Conservation (phyloP, 805 yeast species). For the Yamadazyma kitorensis region DNA sequence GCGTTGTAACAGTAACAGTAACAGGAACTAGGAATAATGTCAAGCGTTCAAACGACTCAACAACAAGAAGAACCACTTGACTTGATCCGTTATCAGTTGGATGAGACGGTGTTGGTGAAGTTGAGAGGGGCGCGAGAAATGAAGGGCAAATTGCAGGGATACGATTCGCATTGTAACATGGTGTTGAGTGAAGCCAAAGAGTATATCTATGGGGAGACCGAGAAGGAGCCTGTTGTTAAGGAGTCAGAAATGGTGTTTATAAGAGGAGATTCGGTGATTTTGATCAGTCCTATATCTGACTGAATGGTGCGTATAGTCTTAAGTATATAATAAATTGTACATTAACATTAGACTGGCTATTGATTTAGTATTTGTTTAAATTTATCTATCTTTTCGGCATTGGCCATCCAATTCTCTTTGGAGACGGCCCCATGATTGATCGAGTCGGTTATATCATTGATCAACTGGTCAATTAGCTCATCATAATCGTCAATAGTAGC, state of each 20-base stretch:
- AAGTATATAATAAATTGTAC: no score
- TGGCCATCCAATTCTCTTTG: conserved; percentile 33
- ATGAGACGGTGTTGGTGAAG: conserved; percentile 83
- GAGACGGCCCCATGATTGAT: conserved; percentile 29
- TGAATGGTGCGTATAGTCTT: no score
- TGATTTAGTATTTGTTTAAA: conserved; percentile 23
- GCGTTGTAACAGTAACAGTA: no score
- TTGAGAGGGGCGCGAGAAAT: conserved; percentile 93
- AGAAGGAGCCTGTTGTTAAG: conserved; percentile 47
- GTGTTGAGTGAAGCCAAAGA: conserved; percentile 92
- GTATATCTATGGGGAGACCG: conserved; percentile 60
- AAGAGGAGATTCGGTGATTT: conserved; percentile 95
- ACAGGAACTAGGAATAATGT: no score
- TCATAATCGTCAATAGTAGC: conserved; percentile 31
- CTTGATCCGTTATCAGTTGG: conserved; percentile 77
- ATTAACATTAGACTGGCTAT: no score
- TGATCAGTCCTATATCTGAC: conserved; percentile 59
- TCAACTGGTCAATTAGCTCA: conserved; percentile 21
- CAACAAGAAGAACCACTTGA: conserved; percentile 78
- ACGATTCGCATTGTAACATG: conserved; percentile 95
- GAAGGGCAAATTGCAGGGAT: conserved; percentile 86
- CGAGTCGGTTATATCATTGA: conserved; percentile 25
- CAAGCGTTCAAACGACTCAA: conserved; percentile 30
- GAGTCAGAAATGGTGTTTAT: conserved; percentile 87
- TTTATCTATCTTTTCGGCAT: conserved; percentile 30